A percentile compares a stretch with the other conserved stretches of the same genome.
Evolutionary conservation across 768 basidiomycete species (phyloP).

Genomic region (Clitopilus hobsonii): DNA sequence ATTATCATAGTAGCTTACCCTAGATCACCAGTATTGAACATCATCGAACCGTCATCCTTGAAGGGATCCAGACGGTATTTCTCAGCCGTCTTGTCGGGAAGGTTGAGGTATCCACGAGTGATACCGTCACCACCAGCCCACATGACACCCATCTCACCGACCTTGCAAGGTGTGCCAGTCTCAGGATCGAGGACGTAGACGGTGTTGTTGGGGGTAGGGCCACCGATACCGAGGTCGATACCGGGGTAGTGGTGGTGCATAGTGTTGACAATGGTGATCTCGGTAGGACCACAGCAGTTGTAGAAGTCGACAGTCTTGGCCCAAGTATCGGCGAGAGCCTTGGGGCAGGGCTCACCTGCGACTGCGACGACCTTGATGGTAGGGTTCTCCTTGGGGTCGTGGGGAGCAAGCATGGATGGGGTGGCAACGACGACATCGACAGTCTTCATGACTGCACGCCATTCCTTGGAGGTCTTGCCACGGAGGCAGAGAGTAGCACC

Average conservation of each 20-base stretch:
- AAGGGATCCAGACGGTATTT: constrained; percentile 49
- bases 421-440: constrained; percentile 52
- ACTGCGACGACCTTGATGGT: constrained; percentile 44
- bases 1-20: constrained; percentile 20
- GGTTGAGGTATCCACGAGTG: constrained; percentile 49
- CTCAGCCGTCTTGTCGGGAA: constrained; percentile 50
- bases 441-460: constrained; percentile 42
- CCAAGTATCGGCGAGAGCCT: constrained; percentile 42
- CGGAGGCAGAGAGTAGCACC: constrained; percentile 50
- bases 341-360: constrained; percentile 50
- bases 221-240: constrained; percentile 38
- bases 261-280: constrained; percentile 54
- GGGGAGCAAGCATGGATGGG: constrained; percentile 45
- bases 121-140: constrained; percentile 64
- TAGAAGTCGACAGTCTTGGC: constrained; percentile 33
- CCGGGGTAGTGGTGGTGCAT: constrained; percentile 37
- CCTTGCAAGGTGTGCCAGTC: constrained; percentile 22
- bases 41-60: constrained; percentile 39
- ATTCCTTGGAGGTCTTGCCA: constrained; percentile 45
- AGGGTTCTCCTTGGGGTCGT: constrained; percentile 46
- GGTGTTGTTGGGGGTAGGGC: constrained; percentile 47
- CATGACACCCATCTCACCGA: constrained; percentile 41
- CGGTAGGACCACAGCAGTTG: constrained; percentile 54
- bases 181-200: constrained; percentile 32
- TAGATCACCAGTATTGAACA: constrained; percentile 65